phyloP scores from a whole-genome alignment of 164 flowering plant species.

The Stephania japonica region DNA sequence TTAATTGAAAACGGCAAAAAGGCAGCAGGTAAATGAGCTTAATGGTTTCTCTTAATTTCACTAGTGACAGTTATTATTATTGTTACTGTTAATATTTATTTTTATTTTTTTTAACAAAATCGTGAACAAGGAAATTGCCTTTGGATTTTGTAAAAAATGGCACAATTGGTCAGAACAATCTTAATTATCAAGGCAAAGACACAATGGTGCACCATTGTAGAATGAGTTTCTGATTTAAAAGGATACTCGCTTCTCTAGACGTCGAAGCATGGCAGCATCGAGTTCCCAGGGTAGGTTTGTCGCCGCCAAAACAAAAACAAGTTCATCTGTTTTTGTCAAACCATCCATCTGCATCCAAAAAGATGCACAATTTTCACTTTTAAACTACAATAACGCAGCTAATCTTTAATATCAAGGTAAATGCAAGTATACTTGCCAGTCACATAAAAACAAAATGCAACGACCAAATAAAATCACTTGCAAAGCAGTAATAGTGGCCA shows the following conservation, averaged over 20 bases:
- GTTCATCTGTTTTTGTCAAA: conserved; percentile 76
- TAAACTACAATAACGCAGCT: not conserved
- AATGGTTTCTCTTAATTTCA: not conserved
- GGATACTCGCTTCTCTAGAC: conserved; percentile 96
- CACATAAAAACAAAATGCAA: not conserved
- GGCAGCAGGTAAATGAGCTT: not conserved
- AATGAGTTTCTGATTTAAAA: conserved; percentile 20
- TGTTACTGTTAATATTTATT: too few relatives aligned
- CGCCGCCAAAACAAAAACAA: conserved; percentile 97
- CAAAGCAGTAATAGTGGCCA: not conserved
- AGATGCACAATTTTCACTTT: not conserved
- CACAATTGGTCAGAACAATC: not conserved
- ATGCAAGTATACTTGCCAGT: not conserved
- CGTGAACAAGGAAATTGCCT: too few relatives aligned
- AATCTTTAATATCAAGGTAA: not conserved
- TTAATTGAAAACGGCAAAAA: not conserved
- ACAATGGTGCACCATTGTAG: not conserved
- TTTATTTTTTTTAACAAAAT: too few relatives aligned
- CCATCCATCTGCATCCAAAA: conserved; percentile 93
- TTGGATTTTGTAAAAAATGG: too few relatives aligned
- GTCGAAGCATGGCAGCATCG: conserved; percentile 98
- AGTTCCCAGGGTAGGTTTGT: conserved; percentile 99
- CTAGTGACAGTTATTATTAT: not conserved
- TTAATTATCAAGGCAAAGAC: not conserved
- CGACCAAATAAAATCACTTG: not conserved